Base-by-base conservation (phyloP, 805 yeast genomes). In the Saccharomycopsis javanensis region DNA sequence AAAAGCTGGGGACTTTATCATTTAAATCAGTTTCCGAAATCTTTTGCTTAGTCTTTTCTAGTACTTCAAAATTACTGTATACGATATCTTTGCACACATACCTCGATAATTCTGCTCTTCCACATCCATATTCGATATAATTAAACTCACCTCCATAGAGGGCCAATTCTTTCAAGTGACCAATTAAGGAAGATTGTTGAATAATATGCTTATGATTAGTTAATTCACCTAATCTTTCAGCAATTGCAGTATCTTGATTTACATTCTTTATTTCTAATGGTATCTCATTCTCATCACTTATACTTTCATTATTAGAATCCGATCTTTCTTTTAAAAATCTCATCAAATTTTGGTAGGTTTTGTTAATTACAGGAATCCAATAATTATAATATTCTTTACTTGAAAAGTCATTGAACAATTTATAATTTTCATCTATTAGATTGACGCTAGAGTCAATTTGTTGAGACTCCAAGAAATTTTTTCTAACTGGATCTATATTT, bases 81-180 rank as follows among this genome's bases (percentile, higher is more conserved):
- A 55, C 35, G 18, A 45, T 27, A 51, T 23, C 45, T 33, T 57
- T 53, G 7, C 69, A 75, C 11, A 87, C 71, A 64, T 81, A 86
- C 58, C 96, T 70, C 1, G 90, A 78, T 25, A 90, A 75, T 66
- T 91, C 97, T 1, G 88, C 96, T 61, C 91, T 79, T 0, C 97
- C 97, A 68, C 96, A 87, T 0, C 97, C 97, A 73, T 88, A 89
- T 69, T 90, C 97, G 30, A 86, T 67, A 65, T 81, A 80, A 54
- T 74, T 70, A 37, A 60, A 59, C 18, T 67, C 57, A 11, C 57
- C 54, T 31, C 60, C 57, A 38, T 85, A 69, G 6, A 84, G 65
- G 0, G 66, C 66, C 15, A 68, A 61, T 4, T 69, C 66, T 25
- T 76, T 72, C 64, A 90, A 68, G 60, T 86, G 86, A 1, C 87